Evolutionary conservation across 192 early-diverging fungal genomes (phyloP), one percentile per base, ranked within the genome.

Genomic region (Entomortierella parvispora): DNA sequence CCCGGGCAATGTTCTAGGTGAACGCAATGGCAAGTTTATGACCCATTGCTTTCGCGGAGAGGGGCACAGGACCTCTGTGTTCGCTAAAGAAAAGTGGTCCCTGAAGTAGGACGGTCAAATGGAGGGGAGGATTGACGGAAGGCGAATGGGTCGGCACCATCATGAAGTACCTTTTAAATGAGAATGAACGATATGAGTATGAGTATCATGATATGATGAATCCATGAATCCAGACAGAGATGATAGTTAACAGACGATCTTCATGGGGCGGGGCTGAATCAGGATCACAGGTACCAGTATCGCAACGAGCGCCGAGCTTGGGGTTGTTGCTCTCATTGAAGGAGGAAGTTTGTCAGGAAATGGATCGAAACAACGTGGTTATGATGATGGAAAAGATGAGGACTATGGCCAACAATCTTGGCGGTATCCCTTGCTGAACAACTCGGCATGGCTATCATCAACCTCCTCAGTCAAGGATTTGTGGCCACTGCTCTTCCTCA

Each of bases 51-150:
- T 67, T 32, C 54, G 65, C 0, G 65, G 3, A 45, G 65, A 28
- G 44, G 65, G 2, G 65, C 65, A 8, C 65, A 67, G 45, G 15
- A 67, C 7, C 46, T 33, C 58, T 6, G 58, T 40, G 32, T 57
- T 57, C 28, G 44, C 52, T 2, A 56, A 67, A 32, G 54, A 47
- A 10, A 49, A 46, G 25, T 67, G 65, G 65, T 57, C 65, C 4
- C 12, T 67, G 10, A 58, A n/a, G n/a, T n/a, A 67, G 17, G n/a
- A 54, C 65, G 15, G 31, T 56, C 20, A 56, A 67, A 14, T 67
- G 65, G 65, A 57, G 65, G 65, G 65, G 65, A 33, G 65, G 65
- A 1, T 66, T 52, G 64, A 0, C 54, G 2, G 44, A 66, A 10
- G 31, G 31, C 3, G 64, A 55, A 43, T 9, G 17, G 42, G 28